Percentiles rank a stretch among this genome's conserved stretches.
Evolutionary conservation across 352 stramenopile genomes (phyloP).

Genomic region (Blastocystis sp.): DNA sequence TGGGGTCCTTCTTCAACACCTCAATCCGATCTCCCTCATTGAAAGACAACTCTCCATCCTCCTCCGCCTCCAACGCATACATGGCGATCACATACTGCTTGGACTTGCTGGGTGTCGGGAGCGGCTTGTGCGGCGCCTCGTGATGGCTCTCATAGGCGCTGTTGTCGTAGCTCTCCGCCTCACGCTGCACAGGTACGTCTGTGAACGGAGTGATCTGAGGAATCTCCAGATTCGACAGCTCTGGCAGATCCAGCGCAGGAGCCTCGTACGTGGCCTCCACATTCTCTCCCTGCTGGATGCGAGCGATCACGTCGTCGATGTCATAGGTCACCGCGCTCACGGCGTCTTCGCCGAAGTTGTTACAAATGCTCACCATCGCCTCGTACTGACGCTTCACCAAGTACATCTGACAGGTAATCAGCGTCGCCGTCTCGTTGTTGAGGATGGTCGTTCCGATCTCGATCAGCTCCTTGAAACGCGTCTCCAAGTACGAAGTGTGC

Average conservation of each 20-base stretch:
- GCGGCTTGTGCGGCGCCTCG: not conserved
- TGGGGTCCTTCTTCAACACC: slow-evolving; percentile 57
- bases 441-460: slow-evolving; percentile 23
- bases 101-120: not conserved
- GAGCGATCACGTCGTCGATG: slow-evolving; percentile 37
- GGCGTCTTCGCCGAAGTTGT: slow-evolving; percentile 10
- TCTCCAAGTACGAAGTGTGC: slow-evolving; percentile 28
- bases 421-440: slow-evolving; percentile 8
- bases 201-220: not conserved
- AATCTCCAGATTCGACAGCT: slow-evolving; percentile 17
- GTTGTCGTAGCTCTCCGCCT: slow-evolving; percentile 12
- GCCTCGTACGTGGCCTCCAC: slow-evolving; percentile 5
- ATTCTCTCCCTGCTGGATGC: slow-evolving; percentile 38
- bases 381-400: slow-evolving; percentile 50
- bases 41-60: slow-evolving; percentile 57
- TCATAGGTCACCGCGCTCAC: slow-evolving; percentile 34
- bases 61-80: slow-evolving; percentile 56
- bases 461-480: slow-evolving; percentile 45
- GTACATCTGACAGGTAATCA: slow-evolving; percentile 43
- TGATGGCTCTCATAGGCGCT: not conserved
- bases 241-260: slow-evolving; percentile 19
- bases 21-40: slow-evolving; percentile 55
- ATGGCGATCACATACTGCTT: slow-evolving; percentile 36
- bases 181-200: not conserved
- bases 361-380: slow-evolving; percentile 21